Evolutionary conservation across 805 yeast species (phyloP).

Genomic region (Suhomyces canberraensis): DNA sequence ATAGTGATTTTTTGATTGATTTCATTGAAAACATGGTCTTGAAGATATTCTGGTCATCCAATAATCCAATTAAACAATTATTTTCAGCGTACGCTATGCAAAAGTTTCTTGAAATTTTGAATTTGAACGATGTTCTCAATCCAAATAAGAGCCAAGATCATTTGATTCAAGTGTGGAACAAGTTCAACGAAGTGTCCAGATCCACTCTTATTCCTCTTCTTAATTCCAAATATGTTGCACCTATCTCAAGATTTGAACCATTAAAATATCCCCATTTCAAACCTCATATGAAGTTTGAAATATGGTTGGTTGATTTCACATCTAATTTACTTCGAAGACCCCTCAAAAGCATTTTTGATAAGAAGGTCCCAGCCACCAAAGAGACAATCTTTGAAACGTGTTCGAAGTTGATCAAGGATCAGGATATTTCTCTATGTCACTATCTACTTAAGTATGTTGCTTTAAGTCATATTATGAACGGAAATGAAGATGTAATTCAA

Average conservation of each 20-base stretch:
- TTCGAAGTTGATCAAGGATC: conserved; percentile 62
- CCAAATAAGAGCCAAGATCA: conserved; percentile 18
- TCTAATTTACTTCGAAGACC: conserved; percentile 58
- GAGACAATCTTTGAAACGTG: conserved; percentile 56
- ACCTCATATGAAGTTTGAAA: conserved; percentile 50
- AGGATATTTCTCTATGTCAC: conserved; percentile 65
- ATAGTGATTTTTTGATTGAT: conserved; percentile 57
- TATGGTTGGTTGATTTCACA: conserved; percentile 73
- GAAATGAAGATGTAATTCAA: conserved; percentile 33
- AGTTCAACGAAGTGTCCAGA: conserved; percentile 61
- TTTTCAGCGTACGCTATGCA: conserved; percentile 88
- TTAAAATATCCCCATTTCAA: conserved; percentile 64
- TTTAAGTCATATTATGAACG: conserved; percentile 56
- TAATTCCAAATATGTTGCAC: conserved; percentile 69
- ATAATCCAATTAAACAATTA: conserved; percentile 79
- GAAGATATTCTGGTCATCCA: conserved; percentile 85
- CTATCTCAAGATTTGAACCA: conserved; percentile 46
- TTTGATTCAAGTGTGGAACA: conserved; percentile 48
- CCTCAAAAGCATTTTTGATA: conserved; percentile 10
- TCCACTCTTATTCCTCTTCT: conserved; percentile 74
- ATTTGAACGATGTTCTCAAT: conserved; percentile 26
- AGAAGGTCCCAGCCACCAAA: conserved; percentile 14
- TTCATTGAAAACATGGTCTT: conserved; percentile 71
- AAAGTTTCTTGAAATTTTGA: conserved; percentile 67
- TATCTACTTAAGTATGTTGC: conserved; percentile 76